Evolutionary conservation across 768 basidiomycete species (phyloP).

Genomic region (Amanita jacksonii): DNA sequence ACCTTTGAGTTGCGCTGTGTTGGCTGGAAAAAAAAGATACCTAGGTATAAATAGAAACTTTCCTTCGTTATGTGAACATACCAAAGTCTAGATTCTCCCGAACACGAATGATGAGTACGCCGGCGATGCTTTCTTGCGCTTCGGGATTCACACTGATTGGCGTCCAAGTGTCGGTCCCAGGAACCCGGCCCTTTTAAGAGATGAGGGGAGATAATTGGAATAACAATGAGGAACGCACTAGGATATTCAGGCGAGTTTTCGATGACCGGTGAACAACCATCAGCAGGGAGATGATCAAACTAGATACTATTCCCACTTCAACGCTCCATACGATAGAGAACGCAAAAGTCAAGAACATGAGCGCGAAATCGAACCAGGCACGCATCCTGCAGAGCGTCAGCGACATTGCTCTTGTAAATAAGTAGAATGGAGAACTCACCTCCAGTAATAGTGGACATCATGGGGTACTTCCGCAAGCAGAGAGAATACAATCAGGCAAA

Average conservation of each 20-base stretch:
- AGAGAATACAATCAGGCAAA: constrained; percentile 76
- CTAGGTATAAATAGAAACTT: too few relatives aligned
- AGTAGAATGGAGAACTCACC: constrained; percentile 29
- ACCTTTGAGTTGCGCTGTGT: constrained; percentile 93
- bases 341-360: constrained; percentile 84
- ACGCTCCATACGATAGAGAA: constrained; percentile 86
- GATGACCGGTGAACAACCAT: constrained; percentile 88
- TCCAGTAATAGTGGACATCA: constrained; percentile 79
- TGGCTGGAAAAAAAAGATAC: constrained; percentile 66
- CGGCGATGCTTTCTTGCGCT: constrained; percentile 69
- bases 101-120: constrained; percentile 81
- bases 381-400: constrained; percentile 43
- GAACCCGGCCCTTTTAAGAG: constrained; percentile 62
- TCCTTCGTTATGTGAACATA: constrained; percentile 32
- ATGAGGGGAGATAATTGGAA: not conserved
- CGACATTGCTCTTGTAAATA: not conserved
- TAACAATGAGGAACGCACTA: constrained; percentile 38
- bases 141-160: constrained; percentile 84
- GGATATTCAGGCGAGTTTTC: constrained; percentile 80
- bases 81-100: constrained; percentile 89
- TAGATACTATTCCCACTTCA: constrained; percentile 87
- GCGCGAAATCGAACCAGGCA: constrained; percentile 85
- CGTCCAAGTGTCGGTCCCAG: constrained; percentile 84
- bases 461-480: constrained; percentile 82
- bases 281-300: constrained; percentile 78